Base-by-base conservation (phyloP, 306 rosid species). In the Urtica urens region DNA sequence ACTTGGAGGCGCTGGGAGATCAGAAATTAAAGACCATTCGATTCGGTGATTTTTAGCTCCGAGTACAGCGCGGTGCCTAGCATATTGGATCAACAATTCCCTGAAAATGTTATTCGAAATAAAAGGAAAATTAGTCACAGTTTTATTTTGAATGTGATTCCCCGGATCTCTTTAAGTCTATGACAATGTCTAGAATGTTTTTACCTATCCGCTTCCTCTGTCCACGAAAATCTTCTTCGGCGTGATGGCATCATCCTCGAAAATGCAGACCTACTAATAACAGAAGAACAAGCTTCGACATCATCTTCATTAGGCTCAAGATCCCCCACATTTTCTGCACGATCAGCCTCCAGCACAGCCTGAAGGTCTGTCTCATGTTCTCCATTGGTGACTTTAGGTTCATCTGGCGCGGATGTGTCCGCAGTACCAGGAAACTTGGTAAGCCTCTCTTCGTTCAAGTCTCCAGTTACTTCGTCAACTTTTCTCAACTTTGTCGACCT, bases 161-260 rank as follows among this genome's bases (percentile, higher is more conserved):
- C 37, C 37, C 7, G 37, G 7, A 31, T 7, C 13, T 13, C 37
- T 13, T 31, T 7, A 31, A 31, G 13, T 31, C 37, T 25, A 57
- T 17, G 26, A 23, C 14, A 41, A 10, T 35, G 40, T 38, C 10
- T n/a, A 1, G 15, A 18, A 35, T 54, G 46, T 41, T 72, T 3
- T 63, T 72, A 90, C 97, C 97, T 79, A 60, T 90, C 94, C 64
- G 90, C 66, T 68, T 75, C 80, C 66, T 90, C 95, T 57, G 85
- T 81, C 94, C 95, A 85, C 35, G 58, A 16, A 63, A 85, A 79
- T 62, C 95, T 84, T 48, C 62, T 76, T 60, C 73, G 84, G 44
- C 92, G 79, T 43, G 77, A 49, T 57, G 79, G 76, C 78, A 77
- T 78, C 70, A 59, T 54, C 61, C 64, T 75, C 37, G 82, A 71